Evolutionary conservation across 148 eudicot genomes (phyloP).

Genomic region (Diospyros kaki): DNA sequence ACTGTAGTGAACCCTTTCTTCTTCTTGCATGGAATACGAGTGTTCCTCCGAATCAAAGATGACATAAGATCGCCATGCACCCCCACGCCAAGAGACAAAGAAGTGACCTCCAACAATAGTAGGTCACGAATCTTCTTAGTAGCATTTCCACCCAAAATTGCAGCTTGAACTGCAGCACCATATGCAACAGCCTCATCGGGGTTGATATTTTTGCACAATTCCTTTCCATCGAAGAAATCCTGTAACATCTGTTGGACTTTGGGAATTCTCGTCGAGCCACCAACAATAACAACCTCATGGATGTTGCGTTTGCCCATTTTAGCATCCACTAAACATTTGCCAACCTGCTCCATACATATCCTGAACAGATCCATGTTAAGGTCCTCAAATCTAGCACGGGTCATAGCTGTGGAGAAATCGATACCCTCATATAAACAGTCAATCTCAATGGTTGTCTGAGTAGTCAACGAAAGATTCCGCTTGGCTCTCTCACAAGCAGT

Average conservation of each 20-base stretch:
- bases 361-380: conserved; percentile 39
- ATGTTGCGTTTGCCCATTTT: conserved; percentile 31
- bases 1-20: conserved; percentile 35
- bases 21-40: conserved; percentile 35
- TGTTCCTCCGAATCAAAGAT: conserved; percentile 39
- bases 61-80: conserved; percentile 41
- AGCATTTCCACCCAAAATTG: conserved; percentile 36
- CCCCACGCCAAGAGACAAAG: conserved; percentile 37
- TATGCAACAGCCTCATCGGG: conserved; percentile 45
- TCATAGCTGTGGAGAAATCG: conserved; percentile 37
- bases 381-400: conserved; percentile 39
- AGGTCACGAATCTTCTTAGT: conserved; percentile 40
- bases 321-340: conserved; percentile 37
- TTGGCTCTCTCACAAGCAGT: conserved; percentile 38
- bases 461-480: conserved; percentile 37
- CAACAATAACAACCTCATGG: conserved; percentile 42
- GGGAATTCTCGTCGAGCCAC: conserved; percentile 43
- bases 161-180: conserved; percentile 46
- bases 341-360: conserved; percentile 43
- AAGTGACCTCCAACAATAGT: conserved; percentile 41
- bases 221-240: conserved; percentile 39
- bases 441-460: conserved; percentile 38
- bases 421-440: conserved; percentile 36
- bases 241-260: conserved; percentile 40
- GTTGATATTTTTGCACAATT: conserved; percentile 36